Evolutionary conservation across 352 stramenopile genomes (phyloP).

Genomic region (Pythium utonaiense): DNA sequence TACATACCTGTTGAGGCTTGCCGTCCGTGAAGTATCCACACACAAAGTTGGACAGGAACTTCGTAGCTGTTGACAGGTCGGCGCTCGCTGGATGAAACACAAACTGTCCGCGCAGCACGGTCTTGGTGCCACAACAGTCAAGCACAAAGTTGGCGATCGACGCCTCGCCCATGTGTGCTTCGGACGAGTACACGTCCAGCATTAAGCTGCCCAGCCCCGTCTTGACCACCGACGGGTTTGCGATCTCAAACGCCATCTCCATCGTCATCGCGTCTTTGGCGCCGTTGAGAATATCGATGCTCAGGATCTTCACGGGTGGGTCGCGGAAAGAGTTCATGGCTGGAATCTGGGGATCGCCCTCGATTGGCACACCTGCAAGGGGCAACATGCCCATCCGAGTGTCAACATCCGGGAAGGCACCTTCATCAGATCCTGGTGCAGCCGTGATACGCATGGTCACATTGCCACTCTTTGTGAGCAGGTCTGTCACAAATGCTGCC

Average conservation of each 20-base stretch:
- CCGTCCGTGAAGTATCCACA: slow-evolving; percentile 74
- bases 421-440: slow-evolving; percentile 3
- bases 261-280: slow-evolving; percentile 46
- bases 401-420: slow-evolving; percentile 59
- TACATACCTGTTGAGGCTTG: slow-evolving; percentile 51
- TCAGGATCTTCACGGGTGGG: slow-evolving; percentile 55
- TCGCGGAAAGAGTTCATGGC: slow-evolving; percentile 71
- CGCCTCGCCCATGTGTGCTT: slow-evolving; percentile 50
- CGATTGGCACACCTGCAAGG: slow-evolving; percentile 56
- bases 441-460: slow-evolving; percentile 59
- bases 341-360: slow-evolving; percentile 44
- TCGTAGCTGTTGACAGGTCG: slow-evolving; percentile 33
- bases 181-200: slow-evolving; percentile 49
- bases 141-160: slow-evolving; percentile 60
- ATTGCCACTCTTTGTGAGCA: slow-evolving; percentile 56
- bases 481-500: slow-evolving; percentile 48
- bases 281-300: slow-evolving; percentile 62
- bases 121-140: slow-evolving; percentile 56
- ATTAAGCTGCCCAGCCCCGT: slow-evolving; percentile 51
- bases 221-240: slow-evolving; percentile 68
- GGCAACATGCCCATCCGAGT: slow-evolving; percentile 75
- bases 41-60: slow-evolving; percentile 85
- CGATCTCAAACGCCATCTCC: slow-evolving; percentile 64
- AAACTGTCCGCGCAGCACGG: slow-evolving; percentile 54
- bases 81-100: slow-evolving; percentile 38